Base-by-base conservation (phyloP, 768 basidiomycete genomes). In the Tylopilus sp. region DNA sequence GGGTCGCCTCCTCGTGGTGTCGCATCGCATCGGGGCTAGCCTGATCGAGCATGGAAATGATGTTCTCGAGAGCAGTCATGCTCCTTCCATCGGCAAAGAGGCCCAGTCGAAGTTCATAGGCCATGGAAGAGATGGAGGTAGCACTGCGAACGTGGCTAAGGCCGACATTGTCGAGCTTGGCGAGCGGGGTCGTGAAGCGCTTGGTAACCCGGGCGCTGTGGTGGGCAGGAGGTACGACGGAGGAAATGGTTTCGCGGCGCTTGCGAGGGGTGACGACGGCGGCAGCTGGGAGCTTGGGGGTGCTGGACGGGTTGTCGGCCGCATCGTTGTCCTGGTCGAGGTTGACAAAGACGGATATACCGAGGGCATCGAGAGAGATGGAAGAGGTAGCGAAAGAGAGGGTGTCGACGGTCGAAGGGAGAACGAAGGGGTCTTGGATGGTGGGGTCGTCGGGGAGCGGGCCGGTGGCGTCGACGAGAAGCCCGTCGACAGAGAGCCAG, bases 1-100 rank as follows among this genome's bases (percentile, higher is more conserved):
- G 51, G 2, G 47, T 40, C 35, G 36, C 17, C 31, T 44, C 40
- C 12, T n/a, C 17, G 10, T 33, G 44, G 3, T 22, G 44, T 12
- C 42, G 43, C 36, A n/a, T 50, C 4, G 51, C 46, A 18, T 60
- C 49, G 0, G 63, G 53, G 36, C 53, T 66, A 5, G 55, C 47
- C 43, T 65, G 67, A 53, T 69, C 66, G 39, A 67, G 57, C 26
- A 69, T 22, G 18, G 63, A 63, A 13, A 67, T 60, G 36, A 69
- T 31, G 31, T 31, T 31, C 31, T 31, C 31, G 31, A 31, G 26
- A 63, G 62, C 56, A 1, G 62, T 51, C 36, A 59, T 57, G 30
- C 58, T 68, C 35, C 49, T 56, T 22, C 60, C 60, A 20, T 69
- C 60, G 9, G 52, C 56, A 40, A 69, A 60, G 25, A 66, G 18